These are phyloP conservation scores for Kitagawia praeruptora DNA, from an alignment of 129 eudicot genomes.

Conservation along the genomic window DNA sequence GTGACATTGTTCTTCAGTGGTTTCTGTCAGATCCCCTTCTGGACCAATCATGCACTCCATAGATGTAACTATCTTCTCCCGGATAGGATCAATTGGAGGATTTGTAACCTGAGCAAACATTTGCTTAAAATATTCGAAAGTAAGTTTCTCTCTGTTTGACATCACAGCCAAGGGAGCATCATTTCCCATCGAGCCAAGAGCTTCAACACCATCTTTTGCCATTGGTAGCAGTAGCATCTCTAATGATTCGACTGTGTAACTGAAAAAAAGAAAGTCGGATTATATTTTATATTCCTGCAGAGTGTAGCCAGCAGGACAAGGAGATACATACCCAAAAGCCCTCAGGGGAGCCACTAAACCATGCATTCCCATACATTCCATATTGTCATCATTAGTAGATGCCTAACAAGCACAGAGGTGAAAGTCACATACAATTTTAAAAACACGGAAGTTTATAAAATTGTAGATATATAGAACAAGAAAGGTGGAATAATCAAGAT, in stretches of 20 bases:
- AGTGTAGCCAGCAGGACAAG: not conserved
- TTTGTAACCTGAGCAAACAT: constrained; percentile 99
- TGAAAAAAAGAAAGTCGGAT: constrained; percentile 10
- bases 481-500: not conserved
- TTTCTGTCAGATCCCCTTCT: constrained; percentile 97
- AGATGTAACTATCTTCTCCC: constrained; percentile 97
- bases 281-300: not conserved
- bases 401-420: constrained; percentile 24
- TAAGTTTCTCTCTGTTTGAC: constrained; percentile 91
- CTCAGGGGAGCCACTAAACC: constrained; percentile 83
- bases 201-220: constrained; percentile 96
- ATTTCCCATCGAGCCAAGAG: constrained; percentile 99
- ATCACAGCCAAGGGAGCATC: constrained; percentile 98
- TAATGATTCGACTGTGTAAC: constrained; percentile 75
- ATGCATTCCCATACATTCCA: constrained; percentile 79
- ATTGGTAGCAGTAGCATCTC: constrained; percentile 95
- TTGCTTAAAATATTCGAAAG: constrained; percentile 92
- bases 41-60: constrained; percentile 99
- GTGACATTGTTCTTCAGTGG: constrained; percentile 88
- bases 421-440: not conserved
- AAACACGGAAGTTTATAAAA: not conserved
- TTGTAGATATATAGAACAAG: not conserved
- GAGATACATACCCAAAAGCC: constrained; percentile 71
- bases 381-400: constrained; percentile 52
- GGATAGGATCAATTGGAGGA: constrained; percentile 96